phyloP scores from a whole-genome alignment of 768 basidiomycete species.

The Pleurotus salmoneostramineus region DNA sequence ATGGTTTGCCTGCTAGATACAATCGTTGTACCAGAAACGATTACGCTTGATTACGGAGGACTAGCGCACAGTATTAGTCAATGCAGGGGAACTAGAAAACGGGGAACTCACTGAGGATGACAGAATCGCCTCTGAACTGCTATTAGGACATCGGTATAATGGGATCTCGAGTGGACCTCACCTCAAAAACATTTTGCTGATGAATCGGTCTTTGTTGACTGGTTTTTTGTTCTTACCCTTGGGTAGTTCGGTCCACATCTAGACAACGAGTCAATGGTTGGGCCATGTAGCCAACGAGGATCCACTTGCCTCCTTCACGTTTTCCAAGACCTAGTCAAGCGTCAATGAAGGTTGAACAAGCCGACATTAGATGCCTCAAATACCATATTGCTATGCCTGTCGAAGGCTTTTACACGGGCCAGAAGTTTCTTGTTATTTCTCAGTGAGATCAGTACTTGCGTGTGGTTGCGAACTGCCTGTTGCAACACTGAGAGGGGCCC shows the following conservation, averaged over 20 bases:
- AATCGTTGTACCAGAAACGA: slow-evolving; percentile 8
- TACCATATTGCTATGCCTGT: slow-evolving; percentile 98
- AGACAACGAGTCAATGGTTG: slow-evolving; percentile 6
- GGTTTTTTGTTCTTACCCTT: slow-evolving; percentile 99
- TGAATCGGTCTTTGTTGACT: slow-evolving; percentile 98
- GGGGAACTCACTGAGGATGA: slow-evolving; percentile 83
- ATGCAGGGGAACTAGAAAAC: slow-evolving; percentile 28
- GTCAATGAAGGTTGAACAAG: slow-evolving; percentile 9
- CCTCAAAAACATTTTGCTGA: slow-evolving; percentile 99
- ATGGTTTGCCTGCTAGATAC: background rate
- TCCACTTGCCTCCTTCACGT: slow-evolving; percentile 85
- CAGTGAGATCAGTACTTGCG: slow-evolving; percentile 95
- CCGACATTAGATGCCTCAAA: background rate
- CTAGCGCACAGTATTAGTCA: slow-evolving; percentile 38
- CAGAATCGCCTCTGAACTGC: slow-evolving; percentile 82
- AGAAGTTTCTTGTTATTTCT: slow-evolving; percentile 98
- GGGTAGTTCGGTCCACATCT: slow-evolving; percentile 99
- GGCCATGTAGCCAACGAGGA: background rate
- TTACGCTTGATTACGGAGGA: slow-evolving; percentile 72
- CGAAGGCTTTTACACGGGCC: slow-evolving; percentile 96
- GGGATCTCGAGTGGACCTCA: slow-evolving; percentile 25
- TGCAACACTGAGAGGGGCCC: slow-evolving; percentile 96
- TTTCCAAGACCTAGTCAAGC: slow-evolving; percentile 77
- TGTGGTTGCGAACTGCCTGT: slow-evolving; percentile 95
- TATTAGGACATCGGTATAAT: slow-evolving; percentile 10